A percentile compares a stretch with the other conserved stretches of the same genome.
Conservation (phyloP, 768 basidiomycete species). For the Amanita thiersii region DNA sequence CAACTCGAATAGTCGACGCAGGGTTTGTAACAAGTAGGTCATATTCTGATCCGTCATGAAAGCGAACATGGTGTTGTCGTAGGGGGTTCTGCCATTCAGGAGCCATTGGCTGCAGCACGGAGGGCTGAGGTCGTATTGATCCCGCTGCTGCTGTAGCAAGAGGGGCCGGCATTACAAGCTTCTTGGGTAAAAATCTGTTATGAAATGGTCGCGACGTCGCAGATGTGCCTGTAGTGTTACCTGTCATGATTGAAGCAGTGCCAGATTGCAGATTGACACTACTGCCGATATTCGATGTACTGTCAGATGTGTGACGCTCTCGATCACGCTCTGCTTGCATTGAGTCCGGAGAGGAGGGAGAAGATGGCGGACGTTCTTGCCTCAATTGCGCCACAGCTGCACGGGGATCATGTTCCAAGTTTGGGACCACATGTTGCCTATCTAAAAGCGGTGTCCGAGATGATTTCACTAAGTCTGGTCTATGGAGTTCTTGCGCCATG, state of each 20-base stretch:
- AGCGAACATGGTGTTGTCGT: slow-evolving; percentile 5
- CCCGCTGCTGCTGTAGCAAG: slow-evolving; percentile 27
- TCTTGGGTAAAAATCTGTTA: slow-evolving; percentile 44
- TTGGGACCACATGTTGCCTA: too few relatives aligned
- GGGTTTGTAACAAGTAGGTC: slow-evolving; percentile 3
- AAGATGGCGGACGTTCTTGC: background rate
- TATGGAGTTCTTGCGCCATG: too few relatives aligned
- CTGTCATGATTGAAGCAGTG: slow-evolving; percentile 1
- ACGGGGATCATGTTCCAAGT: too few relatives aligned
- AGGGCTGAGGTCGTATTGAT: slow-evolving; percentile 4
- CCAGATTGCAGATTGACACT: slow-evolving; percentile 3
- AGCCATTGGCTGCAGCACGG: background rate
- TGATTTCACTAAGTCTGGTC: too few relatives aligned
- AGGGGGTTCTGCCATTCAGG: background rate
- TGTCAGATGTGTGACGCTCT: too few relatives aligned
- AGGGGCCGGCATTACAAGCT: slow-evolving; percentile 68
- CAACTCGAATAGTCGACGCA: too few relatives aligned
- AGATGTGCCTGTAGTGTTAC: background rate
- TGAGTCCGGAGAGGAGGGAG: too few relatives aligned
- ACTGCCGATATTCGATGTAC: slow-evolving; percentile 1
- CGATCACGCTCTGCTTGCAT: too few relatives aligned
- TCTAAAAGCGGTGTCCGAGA: too few relatives aligned
- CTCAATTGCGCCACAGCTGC: too few relatives aligned
- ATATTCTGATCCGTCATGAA: slow-evolving; percentile 6
- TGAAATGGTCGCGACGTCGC: slow-evolving; percentile 12